Evolutionary conservation across 2,329 filamentous ascomycete species (phyloP).

Genomic region (Botrytis elliptica): DNA sequence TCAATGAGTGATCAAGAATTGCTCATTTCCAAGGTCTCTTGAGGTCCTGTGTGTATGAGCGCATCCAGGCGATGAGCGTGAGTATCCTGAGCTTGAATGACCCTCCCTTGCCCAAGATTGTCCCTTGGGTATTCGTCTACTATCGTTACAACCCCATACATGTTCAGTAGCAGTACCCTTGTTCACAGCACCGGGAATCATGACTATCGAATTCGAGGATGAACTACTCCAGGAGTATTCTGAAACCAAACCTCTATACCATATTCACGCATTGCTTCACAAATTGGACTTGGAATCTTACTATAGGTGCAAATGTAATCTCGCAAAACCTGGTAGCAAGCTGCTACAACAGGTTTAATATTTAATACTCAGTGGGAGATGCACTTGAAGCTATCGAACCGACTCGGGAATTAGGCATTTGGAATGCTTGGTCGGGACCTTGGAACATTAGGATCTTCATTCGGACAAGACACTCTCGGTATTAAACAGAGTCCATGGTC

Average conservation of each 20-base stretch:
- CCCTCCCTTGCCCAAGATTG: too few relatives aligned
- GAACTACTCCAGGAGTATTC: background rate
- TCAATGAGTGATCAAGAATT: background rate
- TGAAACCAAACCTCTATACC: background rate
- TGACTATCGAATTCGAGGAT: background rate
- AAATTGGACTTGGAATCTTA: background rate
- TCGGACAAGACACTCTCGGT: background rate
- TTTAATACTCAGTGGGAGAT: background rate
- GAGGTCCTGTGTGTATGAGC: background rate
- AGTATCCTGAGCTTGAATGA: background rate
- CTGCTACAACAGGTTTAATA: background rate
- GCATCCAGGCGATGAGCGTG: background rate
- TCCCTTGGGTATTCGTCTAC: background rate
- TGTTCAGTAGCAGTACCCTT: background rate
- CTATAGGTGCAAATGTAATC: background rate
- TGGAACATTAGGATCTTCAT: background rate
- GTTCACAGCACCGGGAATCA: background rate
- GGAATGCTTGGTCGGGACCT: background rate
- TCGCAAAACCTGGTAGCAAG: background rate
- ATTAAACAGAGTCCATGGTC: background rate
- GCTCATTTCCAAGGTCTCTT: background rate
- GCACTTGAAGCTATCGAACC: background rate
- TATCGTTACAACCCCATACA: background rate
- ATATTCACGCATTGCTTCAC: background rate
- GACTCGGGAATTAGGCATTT: background rate